A percentile compares a stretch with the other conserved stretches of the same genome.
These are phyloP conservation scores for Vitis hybrid DNA, from an alignment of 177 flowering plant species.

Conservation along the genomic window DNA sequence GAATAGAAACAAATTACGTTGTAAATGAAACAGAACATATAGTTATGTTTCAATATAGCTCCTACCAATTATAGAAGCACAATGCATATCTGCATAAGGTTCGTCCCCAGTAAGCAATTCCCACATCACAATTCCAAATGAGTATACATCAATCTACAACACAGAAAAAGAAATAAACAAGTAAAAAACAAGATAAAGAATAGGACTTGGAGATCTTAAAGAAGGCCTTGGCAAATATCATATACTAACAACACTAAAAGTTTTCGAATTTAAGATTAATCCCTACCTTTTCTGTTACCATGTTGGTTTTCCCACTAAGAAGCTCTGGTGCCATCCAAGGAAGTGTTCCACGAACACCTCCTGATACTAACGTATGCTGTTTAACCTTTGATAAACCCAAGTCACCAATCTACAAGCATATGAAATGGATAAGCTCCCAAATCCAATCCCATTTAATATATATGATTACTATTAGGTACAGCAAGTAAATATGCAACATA, in stretches of 20 bases:
- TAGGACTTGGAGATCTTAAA: neutral
- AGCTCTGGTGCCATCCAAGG: constrained; percentile 99
- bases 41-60: neutral
- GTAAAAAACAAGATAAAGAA: neutral
- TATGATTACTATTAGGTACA: neutral
- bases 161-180: constrained; percentile 6
- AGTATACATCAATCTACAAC: constrained; percentile 91
- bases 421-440: constrained; percentile 4
- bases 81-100: constrained; percentile 89
- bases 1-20: neutral
- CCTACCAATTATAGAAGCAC: constrained; percentile 95
- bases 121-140: constrained; percentile 98
- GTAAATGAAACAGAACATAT: neutral
- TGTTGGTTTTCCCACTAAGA: constrained; percentile 88
- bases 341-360: constrained; percentile 98
- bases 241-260: neutral
- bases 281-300: constrained; percentile 92
- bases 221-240: neutral
- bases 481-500: neutral
- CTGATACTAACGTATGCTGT: constrained; percentile 93
- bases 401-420: constrained; percentile 80
- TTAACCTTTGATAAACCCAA: constrained; percentile 95
- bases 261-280: neutral
- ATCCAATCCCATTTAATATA: neutral
- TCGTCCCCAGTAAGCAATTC: constrained; percentile 97